Percentiles rank a stretch among this genome's conserved stretches.
phyloP scores from a whole-genome alignment of 108 stramenopile species.

The Discostella stelligeroides region DNA sequence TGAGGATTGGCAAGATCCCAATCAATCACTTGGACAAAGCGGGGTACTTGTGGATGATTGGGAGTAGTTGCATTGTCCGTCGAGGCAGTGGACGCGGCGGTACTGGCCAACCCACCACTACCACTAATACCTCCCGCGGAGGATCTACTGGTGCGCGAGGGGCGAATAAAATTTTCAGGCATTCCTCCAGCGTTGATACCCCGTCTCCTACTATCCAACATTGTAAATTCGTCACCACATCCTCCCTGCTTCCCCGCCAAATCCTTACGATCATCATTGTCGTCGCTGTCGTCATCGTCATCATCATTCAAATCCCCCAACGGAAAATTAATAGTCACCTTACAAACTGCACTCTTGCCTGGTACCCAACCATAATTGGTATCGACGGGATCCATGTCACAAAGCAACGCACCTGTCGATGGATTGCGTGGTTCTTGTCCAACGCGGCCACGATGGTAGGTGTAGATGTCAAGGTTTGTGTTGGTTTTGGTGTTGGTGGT shows the following conservation, averaged over 20 bases:
- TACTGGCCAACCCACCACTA: too few relatives aligned
- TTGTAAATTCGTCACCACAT: too few relatives aligned
- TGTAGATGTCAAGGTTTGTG: conserved; percentile 68
- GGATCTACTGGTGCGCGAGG: too few relatives aligned
- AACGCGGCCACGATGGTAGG: conserved; percentile 77
- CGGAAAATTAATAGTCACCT: conserved; percentile 63
- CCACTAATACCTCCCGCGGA: not conserved
- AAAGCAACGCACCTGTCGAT: conserved; percentile 63
- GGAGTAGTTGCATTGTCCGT: not conserved
- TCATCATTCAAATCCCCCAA: conserved; percentile 46
- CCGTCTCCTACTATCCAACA: conserved; percentile 8
- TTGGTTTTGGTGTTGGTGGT: too few relatives aligned
- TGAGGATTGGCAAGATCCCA: conserved; percentile 70
- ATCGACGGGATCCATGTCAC: conserved; percentile 58
- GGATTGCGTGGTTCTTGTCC: conserved; percentile 71
- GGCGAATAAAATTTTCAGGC: too few relatives aligned
- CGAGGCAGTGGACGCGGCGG: not conserved
- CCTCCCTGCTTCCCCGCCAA: not conserved
- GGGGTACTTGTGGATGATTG: too few relatives aligned
- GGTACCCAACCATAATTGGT: conserved; percentile 65
- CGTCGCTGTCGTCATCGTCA: conserved; percentile 24
- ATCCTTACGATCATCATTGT: conserved; percentile 1
- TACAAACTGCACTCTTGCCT: conserved; percentile 26
- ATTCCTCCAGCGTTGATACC: too few relatives aligned
- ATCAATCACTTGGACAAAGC: conserved; percentile 50